These are phyloP conservation scores for Exsudoporus frostii DNA, from an alignment of 768 basidiomycete genomes.

Conservation along the genomic window DNA sequence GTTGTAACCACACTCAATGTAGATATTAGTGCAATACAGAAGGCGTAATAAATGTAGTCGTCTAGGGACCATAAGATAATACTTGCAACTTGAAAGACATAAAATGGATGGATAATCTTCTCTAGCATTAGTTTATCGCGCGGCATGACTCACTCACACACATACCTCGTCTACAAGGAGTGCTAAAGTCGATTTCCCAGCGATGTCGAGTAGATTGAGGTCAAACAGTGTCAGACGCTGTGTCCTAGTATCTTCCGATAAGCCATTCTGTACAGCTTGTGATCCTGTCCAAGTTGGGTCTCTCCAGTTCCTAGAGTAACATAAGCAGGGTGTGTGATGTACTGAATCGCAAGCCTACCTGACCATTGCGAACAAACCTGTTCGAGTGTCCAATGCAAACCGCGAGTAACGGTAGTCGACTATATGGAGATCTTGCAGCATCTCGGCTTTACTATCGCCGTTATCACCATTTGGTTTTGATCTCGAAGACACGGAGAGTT, in stretches of 20 bases:
- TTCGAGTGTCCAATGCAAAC: conserved; percentile 82
- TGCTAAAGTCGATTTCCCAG: conserved; percentile 73
- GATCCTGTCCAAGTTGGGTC: conserved; percentile 70
- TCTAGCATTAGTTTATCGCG: conserved; percentile 1
- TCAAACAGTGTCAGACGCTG: conserved; percentile 80
- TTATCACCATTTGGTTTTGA: conserved; percentile 33
- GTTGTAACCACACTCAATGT: conserved; percentile 80
- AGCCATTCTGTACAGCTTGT: conserved; percentile 60
- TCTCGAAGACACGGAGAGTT: conserved; percentile 22
- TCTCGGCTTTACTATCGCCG: conserved; percentile 30
- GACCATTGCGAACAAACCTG: conserved; percentile 77
- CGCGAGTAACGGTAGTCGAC: conserved; percentile 93
- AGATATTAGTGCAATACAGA: conserved; percentile 92
- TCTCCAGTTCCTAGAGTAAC: conserved; percentile 74
- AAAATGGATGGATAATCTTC: conserved; percentile 94
- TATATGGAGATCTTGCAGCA: conserved; percentile 54
- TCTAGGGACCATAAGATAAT: conserved; percentile 93
- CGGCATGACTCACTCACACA: neutral
- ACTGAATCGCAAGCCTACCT: conserved; percentile 45
- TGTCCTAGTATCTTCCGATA: conserved; percentile 48
- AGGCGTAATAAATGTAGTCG: conserved; percentile 96
- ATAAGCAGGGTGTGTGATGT: conserved; percentile 1
- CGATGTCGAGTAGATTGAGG: conserved; percentile 83
- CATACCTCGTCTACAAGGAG: conserved; percentile 87
- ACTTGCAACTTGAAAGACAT: conserved; percentile 96